Base-by-base conservation (phyloP, 2,329 filamentous ascomycete species). In the Alternaria brassicae region DNA sequence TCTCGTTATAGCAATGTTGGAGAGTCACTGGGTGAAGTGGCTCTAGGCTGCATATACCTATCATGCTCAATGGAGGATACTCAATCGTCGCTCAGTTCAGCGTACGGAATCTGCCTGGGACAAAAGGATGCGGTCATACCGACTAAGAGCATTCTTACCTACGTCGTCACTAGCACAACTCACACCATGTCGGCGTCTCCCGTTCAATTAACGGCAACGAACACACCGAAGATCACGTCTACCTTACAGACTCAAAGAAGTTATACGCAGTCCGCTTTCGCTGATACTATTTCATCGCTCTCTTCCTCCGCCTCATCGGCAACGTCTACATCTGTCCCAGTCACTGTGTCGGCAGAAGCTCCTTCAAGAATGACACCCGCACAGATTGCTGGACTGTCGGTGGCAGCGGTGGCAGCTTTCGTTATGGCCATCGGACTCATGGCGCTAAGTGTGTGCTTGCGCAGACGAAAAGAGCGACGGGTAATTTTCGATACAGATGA, bases 341-440 rank as follows among this genome's bases (percentile, higher is more conserved):
- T 58, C 42, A 56, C 67, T 27, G 56, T 53, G 40, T 53, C 66
- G 17, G 44, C 62, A 28, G 57, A 70, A 13, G 51, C 59, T 23
- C 51, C 63, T 13, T 67, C 70, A 6, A 71, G 61, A 41, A 74
- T 79, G 71, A 77, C 66, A 17, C 72, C 77, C 19, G 74, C 76
- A 21, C 76, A 79, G 61, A 79, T 79, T 54, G 74, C 73, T 9
- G 77, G 77, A 6, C 67, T 79, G 13, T 70, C 75, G 7, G 73
- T 79, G 37, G 77, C 77, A 32, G 76, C 72, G 8, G 73, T 71
- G 8, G 72, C 77, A 48, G 69, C 75, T 4, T 75, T 79, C 45
- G 70, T 76, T 27, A 62, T 78, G 52, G 74, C 75, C n/a, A 72
- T 77, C 45, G 77, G 75, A 2, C 66, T 77, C n/a, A 75, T 79